Evolutionary conservation across 495 filamentous ascomycete species (phyloP).

Genomic region (Xylaria grammica): DNA sequence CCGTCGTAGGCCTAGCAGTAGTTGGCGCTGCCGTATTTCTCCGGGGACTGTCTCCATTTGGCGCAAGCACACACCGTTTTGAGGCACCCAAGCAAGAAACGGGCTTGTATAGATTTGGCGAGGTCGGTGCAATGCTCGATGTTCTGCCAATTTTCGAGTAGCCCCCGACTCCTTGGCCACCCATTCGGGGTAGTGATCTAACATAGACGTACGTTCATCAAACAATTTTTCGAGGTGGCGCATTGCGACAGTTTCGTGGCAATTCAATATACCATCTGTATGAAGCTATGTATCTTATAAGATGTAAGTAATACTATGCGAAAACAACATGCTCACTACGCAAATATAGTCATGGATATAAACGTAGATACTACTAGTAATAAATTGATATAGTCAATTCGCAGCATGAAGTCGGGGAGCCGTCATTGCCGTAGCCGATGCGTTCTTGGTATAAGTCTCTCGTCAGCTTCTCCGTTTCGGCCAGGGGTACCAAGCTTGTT

Average conservation of each 20-base stretch:
- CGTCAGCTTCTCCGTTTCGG: no score
- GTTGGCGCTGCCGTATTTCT: slow-evolving; percentile 32
- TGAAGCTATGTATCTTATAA: neutral
- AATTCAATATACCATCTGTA: no score
- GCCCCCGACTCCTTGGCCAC: neutral
- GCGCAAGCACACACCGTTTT: slow-evolving; percentile 42
- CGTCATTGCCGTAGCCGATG: no score
- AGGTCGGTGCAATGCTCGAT: slow-evolving; percentile 41
- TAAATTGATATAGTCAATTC: neutral
- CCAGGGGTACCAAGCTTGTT: no score
- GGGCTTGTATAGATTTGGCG: slow-evolving; percentile 40
- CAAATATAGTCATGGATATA: neutral
- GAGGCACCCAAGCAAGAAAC: slow-evolving; percentile 23
- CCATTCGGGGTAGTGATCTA: neutral
- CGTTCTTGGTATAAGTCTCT: no score
- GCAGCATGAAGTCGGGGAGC: neutral
- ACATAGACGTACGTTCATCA: neutral
- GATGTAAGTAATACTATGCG: neutral
- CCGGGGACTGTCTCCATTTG: slow-evolving; percentile 35
- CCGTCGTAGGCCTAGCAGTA: slow-evolving; percentile 28
- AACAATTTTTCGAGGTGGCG: no score
- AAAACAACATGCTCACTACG: neutral
- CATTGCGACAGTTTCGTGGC: no score
- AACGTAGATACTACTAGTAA: slow-evolving; percentile 6
- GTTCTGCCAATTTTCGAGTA: slow-evolving; percentile 24